Evolutionary conservation across 2,329 filamentous ascomycete species (phyloP).

Genomic region (Botrytis cinerea): DNA sequence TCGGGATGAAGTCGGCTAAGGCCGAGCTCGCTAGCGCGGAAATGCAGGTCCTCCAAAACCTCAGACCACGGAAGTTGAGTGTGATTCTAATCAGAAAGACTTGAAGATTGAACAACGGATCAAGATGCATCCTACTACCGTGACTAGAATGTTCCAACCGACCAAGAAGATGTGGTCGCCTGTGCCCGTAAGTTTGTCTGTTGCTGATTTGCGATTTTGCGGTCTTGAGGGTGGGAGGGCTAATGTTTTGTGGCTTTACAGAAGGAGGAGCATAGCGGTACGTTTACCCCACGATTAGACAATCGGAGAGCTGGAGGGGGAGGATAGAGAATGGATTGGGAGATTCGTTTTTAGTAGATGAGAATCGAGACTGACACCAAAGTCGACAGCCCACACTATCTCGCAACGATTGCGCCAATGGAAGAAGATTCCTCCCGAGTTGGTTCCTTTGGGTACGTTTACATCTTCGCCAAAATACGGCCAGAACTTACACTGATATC

Average conservation of each 20-base stretch:
- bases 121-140: constrained; percentile 53
- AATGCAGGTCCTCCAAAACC: constrained; percentile 24
- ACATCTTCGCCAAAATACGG: constrained; percentile 1
- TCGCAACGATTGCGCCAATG: constrained; percentile 91
- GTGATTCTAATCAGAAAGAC: constrained; percentile 17
- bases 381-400: constrained; percentile 80
- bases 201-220: background rate
- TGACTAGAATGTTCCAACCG: constrained; percentile 67
- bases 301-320: background rate
- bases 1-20: constrained; percentile 42
- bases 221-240: constrained; percentile 13
- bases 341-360: constrained; percentile 25
- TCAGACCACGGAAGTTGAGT: constrained; percentile 31
- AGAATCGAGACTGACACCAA: constrained; percentile 31
- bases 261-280: constrained; percentile 70
- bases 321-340: background rate
- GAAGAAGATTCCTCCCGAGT: constrained; percentile 87
- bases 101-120: constrained; percentile 28
- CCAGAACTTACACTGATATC: constrained; percentile 30
- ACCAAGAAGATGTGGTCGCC: constrained; percentile 68
- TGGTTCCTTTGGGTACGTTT: constrained; percentile 85
- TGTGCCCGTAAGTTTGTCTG: constrained; percentile 65
- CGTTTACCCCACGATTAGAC: constrained; percentile 42
- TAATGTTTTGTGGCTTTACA: constrained; percentile 41
- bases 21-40: constrained; percentile 27